Percentiles rank a stretch among this genome's conserved stretches.
These are phyloP conservation scores for Zygoascus bituminiphila DNA, from an alignment of 805 yeast genomes.

Conservation along the genomic window DNA sequence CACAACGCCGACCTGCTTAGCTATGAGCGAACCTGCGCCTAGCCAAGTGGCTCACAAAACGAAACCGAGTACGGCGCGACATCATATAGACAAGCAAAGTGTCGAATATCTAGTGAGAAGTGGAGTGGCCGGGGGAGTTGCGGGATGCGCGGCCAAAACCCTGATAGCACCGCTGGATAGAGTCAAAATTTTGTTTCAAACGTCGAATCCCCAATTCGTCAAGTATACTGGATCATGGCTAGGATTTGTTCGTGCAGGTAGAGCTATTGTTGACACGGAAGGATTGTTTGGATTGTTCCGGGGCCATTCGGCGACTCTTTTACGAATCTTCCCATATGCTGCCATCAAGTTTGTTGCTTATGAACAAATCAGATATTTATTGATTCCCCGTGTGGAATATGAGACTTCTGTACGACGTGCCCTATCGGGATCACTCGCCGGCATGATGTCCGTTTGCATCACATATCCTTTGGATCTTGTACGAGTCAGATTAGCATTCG, in stretches of 20 bases:
- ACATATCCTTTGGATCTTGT: conserved; percentile 91
- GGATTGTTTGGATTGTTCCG: conserved; percentile 81
- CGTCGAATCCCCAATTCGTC: conserved; percentile 81
- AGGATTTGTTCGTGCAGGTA: conserved; percentile 70
- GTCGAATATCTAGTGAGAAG: conserved; percentile 72
- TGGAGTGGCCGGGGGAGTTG: conserved; percentile 90
- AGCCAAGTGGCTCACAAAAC: not conserved
- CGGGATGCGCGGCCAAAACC: conserved; percentile 95
- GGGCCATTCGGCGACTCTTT: conserved; percentile 89
- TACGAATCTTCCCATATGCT: conserved; percentile 93
- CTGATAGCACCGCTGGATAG: conserved; percentile 92
- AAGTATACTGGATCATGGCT: conserved; percentile 70
- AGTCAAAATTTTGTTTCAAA: conserved; percentile 90
- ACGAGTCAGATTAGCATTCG: conserved; percentile 86
- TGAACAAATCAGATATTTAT: conserved; percentile 74
- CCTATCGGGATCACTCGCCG: conserved; percentile 84
- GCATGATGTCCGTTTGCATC: conserved; percentile 73
- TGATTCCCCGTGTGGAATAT: conserved; percentile 65
- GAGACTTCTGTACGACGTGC: conserved; percentile 80
- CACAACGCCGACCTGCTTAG: not conserved
- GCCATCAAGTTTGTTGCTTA: conserved; percentile 94
- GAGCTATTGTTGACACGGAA: conserved; percentile 54
- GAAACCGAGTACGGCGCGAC: not conserved
- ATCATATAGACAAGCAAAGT: conserved; percentile 45
- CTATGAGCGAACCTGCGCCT: not conserved